These are phyloP conservation scores for Akanthomyces uredinophilus DNA, from an alignment of 2,329 filamentous ascomycete genomes.

Conservation along the genomic window DNA sequence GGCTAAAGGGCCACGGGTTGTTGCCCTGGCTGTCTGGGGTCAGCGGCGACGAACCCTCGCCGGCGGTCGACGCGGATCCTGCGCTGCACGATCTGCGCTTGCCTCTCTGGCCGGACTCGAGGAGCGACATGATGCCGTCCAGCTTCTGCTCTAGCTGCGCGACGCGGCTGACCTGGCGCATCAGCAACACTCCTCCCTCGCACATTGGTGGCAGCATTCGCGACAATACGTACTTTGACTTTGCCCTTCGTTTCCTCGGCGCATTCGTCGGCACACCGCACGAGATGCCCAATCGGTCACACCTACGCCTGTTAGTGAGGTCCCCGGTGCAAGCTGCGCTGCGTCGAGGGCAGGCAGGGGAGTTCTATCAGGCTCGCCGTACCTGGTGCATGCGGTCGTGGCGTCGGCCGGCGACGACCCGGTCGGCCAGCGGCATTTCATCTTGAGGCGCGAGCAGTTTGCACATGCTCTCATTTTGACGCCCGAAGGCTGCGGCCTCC, in stretches of 20 bases:
- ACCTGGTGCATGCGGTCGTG: slow-evolving; percentile 7
- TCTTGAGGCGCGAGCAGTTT: slow-evolving; percentile 8
- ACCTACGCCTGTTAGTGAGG: slow-evolving; percentile 17
- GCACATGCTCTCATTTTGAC: slow-evolving; percentile 8
- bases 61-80: not conserved
- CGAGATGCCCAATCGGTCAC: slow-evolving; percentile 20
- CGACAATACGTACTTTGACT: slow-evolving; percentile 21
- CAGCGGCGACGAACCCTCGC: slow-evolving; percentile 17
- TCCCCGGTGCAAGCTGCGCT: not conserved
- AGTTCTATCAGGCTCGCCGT: not conserved
- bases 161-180: slow-evolving; percentile 20
- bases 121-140: slow-evolving; percentile 26
- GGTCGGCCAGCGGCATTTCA: slow-evolving; percentile 10
- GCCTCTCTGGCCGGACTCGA: slow-evolving; percentile 14
- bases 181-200: too few relatives aligned
- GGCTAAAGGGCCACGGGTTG: not conserved
- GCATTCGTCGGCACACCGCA: slow-evolving; percentile 23
- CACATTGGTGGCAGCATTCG: too few relatives aligned
- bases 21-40: slow-evolving; percentile 5
- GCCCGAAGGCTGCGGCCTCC: not conserved
- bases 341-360: not conserved
- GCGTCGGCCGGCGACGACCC: not conserved
- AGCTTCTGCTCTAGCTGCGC: slow-evolving; percentile 27
- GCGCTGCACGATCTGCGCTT: not conserved
- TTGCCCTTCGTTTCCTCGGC: slow-evolving; percentile 21